phyloP scores from a whole-genome alignment of 164 flowering plant genomes.

The Vitis labrusca region DNA sequence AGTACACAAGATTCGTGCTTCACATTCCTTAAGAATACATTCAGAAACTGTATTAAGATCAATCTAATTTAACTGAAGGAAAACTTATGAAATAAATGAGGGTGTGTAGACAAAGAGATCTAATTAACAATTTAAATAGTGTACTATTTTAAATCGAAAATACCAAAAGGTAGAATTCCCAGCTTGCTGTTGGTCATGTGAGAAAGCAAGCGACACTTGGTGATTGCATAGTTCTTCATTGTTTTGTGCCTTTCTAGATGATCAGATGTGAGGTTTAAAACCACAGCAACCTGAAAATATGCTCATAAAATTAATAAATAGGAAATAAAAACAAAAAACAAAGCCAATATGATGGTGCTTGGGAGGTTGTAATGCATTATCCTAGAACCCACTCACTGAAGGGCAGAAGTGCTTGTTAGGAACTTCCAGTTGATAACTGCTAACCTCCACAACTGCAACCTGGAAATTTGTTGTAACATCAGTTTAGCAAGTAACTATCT shows the following conservation, averaged over 20 bases:
- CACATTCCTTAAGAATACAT: too few species aligned
- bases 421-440: constrained; percentile 54
- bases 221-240: constrained; percentile 38
- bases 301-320: not conserved
- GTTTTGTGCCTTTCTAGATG: constrained; percentile 51
- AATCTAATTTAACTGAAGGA: not conserved
- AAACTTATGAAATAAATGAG: not conserved
- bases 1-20: too few species aligned
- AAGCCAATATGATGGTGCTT: not conserved
- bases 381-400: constrained; percentile 29
- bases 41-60: not conserved
- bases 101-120: too few species aligned
- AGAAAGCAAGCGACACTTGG: constrained; percentile 41
- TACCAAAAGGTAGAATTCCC: constrained; percentile 43
- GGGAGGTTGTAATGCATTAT: not conserved
- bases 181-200: constrained; percentile 36
- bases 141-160: not conserved
- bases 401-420: constrained; percentile 37
- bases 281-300: constrained; percentile 38
- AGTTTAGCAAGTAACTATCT: not conserved
- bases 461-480: constrained; percentile 5
- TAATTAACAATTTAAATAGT: too few species aligned
- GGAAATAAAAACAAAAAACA: not conserved
- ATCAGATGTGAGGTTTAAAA: constrained; percentile 48
- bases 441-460: constrained; percentile 58